Conservation (phyloP, 1,284 basidiomycete species). For the Rhodotorula sp. region DNA sequence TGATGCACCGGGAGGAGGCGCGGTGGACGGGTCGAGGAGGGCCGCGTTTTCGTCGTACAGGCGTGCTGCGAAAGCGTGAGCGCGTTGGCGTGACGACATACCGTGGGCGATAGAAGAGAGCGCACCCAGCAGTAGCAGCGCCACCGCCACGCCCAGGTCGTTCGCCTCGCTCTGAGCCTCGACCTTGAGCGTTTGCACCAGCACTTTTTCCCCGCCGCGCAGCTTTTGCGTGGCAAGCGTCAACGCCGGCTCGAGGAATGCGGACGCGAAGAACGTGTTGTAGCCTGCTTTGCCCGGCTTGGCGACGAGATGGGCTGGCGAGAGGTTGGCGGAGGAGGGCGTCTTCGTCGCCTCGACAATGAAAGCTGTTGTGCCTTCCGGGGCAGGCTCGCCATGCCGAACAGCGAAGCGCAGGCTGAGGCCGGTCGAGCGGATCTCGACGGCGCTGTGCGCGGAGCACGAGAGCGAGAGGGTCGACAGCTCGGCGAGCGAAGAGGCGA, state of each 20-base stretch:
- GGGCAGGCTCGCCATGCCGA: too few species aligned
- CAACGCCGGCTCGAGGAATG: conserved; percentile 4
- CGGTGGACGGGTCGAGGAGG: background rate
- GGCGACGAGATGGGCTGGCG: background rate
- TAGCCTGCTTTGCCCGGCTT: conserved; percentile 35
- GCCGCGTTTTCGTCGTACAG: conserved; percentile 19
- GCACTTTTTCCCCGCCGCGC: background rate
- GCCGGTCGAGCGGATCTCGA: conserved; percentile 6
- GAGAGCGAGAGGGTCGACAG: background rate
- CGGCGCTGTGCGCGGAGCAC: background rate
- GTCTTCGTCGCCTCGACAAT: background rate
- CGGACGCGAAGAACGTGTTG: conserved; percentile 23
- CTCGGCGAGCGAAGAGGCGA: background rate
- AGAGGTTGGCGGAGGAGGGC: background rate
- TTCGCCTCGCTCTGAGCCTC: conserved; percentile 35
- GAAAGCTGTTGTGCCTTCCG: background rate
- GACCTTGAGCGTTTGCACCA: conserved; percentile 2
- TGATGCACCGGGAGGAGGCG: background rate
- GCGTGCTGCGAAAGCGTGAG: conserved; percentile 3
- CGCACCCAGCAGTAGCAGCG: conserved; percentile 32
- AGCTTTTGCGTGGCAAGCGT: background rate
- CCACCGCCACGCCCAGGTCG: conserved; percentile 34
- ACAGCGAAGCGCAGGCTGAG: conserved; percentile 14
- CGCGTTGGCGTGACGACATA: too few species aligned
- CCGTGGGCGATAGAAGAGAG: background rate